Evolutionary conservation across 179 eudicot species (phyloP).

Genomic region (Beta macrorhiza): DNA sequence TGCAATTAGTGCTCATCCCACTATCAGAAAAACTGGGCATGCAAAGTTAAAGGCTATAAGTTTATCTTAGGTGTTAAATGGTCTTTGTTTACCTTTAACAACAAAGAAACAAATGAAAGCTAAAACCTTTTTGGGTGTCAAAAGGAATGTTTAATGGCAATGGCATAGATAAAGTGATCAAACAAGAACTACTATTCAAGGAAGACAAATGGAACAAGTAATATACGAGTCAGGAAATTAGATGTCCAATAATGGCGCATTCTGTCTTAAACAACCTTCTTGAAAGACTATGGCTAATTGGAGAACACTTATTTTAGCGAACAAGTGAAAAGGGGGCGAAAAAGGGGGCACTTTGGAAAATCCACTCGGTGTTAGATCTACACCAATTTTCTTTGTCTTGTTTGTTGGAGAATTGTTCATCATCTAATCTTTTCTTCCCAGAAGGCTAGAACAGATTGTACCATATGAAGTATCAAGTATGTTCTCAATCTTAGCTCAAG

Average conservation of each 20-base stretch:
- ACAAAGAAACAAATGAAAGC: constrained; percentile 16
- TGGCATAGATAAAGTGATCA: constrained; percentile 7
- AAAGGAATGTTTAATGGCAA: constrained; percentile 31
- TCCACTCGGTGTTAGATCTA: too few species aligned
- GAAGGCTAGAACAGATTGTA: too few species aligned
- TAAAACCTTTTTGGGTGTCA: constrained; percentile 15
- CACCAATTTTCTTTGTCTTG: too few species aligned
- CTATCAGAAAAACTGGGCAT: constrained; percentile 22
- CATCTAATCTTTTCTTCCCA: too few species aligned
- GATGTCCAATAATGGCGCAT: background rate
- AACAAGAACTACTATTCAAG: constrained; percentile 7
- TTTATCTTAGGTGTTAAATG: constrained; percentile 10
- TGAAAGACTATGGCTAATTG: too few species aligned
- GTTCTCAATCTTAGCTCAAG: too few species aligned
- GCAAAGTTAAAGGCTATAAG: constrained; percentile 22
- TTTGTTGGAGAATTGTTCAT: too few species aligned
- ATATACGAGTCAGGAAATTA: background rate
- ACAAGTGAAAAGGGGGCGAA: too few species aligned
- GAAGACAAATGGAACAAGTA: constrained; percentile 23
- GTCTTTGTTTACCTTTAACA: constrained; percentile 8
- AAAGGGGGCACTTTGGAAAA: too few species aligned
- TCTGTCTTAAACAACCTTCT: background rate
- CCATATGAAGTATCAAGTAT: too few species aligned
- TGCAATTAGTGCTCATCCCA: constrained; percentile 30
- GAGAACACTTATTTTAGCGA: too few species aligned